Base-by-base conservation (phyloP, 2,329 filamentous ascomycete genomes). In the Calonectria honghensis region DNA sequence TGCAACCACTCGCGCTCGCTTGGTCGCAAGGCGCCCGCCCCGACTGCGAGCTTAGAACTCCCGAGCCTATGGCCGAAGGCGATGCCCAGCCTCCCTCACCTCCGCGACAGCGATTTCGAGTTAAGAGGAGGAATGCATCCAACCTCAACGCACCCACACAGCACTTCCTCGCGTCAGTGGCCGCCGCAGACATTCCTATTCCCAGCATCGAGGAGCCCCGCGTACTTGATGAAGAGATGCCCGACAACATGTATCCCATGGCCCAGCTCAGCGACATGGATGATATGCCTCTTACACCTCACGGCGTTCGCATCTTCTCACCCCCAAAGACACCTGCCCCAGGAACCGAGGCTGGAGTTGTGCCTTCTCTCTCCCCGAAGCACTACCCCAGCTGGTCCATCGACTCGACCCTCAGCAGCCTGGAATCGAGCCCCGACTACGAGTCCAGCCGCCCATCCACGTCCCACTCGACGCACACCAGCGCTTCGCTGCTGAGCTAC, bases 101-200 rank as follows among this genome's bases (percentile, higher is more conserved):
- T 32, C 89, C 88, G 54, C 87, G 89, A 79, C 89, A 88, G 75
- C 89, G 89, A 68, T 86, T 92, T 78, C 88, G 87, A 76, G 83
- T 92, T 74, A 91, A 91, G 83, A 88, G 89, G 79, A 90, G 90
- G 78, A 87, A 88, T 79, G 87, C 87, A 48, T 88, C 90, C 54
- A 87, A 88, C 72, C 85, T 90, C 14, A 83, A 87, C 73, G 91
- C 91, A 48, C 91, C 92, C 2, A 93, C 92, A 1, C 88, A 92
- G 79, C 91, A 93, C 66, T 93, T 93, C 79, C 88, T 93, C n/a
- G 91, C 91, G 3, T 93, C 91, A 5, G 92, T 93, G 72, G 91
- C 91, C 57, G 91, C 91, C 24, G 92, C 91, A 74, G 92, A 93
- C 81, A 86, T 92, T 5, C 91, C 91, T 31, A 89, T 93, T 67